These are phyloP conservation scores for Claviceps spartinae DNA, from an alignment of 2,329 filamentous ascomycete species.

Conservation along the genomic window DNA sequence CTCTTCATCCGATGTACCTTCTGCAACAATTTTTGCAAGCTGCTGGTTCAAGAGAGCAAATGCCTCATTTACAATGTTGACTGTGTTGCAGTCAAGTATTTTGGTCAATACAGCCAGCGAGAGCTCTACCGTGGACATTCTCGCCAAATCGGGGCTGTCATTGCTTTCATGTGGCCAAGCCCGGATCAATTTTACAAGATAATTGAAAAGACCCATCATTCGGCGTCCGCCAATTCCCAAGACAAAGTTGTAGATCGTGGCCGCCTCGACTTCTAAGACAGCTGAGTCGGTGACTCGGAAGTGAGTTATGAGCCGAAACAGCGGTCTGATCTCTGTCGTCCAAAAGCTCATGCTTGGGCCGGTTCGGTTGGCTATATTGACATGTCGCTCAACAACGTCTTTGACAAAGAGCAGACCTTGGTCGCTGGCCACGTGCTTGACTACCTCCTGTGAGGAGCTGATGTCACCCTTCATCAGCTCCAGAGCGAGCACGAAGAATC, in stretches of 20 bases:
- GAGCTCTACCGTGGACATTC: constrained; percentile 14
- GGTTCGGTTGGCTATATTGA: constrained; percentile 4
- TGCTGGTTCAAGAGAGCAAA: constrained; percentile 7
- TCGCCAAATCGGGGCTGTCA: constrained; percentile 1
- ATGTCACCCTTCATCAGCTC: constrained; percentile 12
- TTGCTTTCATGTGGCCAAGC: constrained; percentile 6
- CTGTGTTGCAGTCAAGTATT: constrained; percentile 24
- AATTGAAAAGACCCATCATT: constrained; percentile 19
- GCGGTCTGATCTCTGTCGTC: constrained; percentile 15
- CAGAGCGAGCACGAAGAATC: constrained; percentile 10
- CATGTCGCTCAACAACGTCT: constrained; percentile 13
- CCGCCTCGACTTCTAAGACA: constrained; percentile 24
- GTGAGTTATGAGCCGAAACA: constrained; percentile 24
- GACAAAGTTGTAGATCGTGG: constrained; percentile 21
- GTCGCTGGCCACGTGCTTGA: constrained; percentile 15
- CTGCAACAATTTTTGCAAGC: constrained; percentile 12
- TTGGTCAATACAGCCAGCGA: constrained; percentile 19
- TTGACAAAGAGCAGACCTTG: constrained; percentile 16
- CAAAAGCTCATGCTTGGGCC: constrained; percentile 11
- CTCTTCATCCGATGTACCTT: constrained; percentile 6
- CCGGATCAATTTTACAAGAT: constrained; percentile 10
- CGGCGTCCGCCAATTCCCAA: constrained; percentile 19
- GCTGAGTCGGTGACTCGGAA: constrained; percentile 21
- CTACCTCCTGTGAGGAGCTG: constrained; percentile 9
- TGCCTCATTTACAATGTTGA: constrained; percentile 16